Conservation (phyloP, 176 grass and related monocot species). For the Tillandsia leiboldiana region DNA sequence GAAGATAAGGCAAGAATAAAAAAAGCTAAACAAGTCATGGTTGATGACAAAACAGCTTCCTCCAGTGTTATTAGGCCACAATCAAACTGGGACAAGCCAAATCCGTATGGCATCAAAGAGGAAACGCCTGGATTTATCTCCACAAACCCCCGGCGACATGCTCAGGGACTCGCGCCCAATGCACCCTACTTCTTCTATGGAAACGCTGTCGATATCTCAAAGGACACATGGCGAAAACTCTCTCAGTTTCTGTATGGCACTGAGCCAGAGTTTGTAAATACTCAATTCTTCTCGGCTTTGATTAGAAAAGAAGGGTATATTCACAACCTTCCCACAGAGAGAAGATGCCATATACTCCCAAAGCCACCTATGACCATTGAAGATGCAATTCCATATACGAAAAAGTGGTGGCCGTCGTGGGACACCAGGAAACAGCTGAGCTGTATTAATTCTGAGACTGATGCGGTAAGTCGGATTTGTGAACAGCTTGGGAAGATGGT, state of each 20-base stretch:
- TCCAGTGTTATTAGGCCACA: neutral
- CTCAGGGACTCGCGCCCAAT: constrained; percentile 7
- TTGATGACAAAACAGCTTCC: constrained; percentile 13
- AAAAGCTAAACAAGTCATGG: constrained; percentile 6
- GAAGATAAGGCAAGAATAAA: constrained; percentile 21
- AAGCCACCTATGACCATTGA: constrained; percentile 52
- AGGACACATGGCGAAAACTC: constrained; percentile 41
- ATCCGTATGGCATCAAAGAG: constrained; percentile 23
- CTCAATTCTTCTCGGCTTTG: constrained; percentile 56
- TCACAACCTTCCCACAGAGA: constrained; percentile 62
- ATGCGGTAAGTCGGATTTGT: constrained; percentile 19
- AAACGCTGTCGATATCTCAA: constrained; percentile 50
- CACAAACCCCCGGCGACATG: constrained; percentile 8
- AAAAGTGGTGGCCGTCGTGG: constrained; percentile 58
- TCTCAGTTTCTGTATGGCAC: constrained; percentile 48
- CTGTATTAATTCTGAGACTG: constrained; percentile 25
- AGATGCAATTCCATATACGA: constrained; percentile 44
- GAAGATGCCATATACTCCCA: constrained; percentile 24
- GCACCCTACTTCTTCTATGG: constrained; percentile 71
- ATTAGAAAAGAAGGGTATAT: constrained; percentile 65
- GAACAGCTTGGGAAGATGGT: constrained; percentile 37
- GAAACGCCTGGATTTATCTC: constrained; percentile 18
- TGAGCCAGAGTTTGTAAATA: constrained; percentile 62
- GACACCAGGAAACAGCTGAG: constrained; percentile 50
- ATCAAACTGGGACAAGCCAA: constrained; percentile 5